Base-by-base conservation (phyloP, 2,329 filamentous ascomycete genomes). In the Geoglossum cookeanum region DNA sequence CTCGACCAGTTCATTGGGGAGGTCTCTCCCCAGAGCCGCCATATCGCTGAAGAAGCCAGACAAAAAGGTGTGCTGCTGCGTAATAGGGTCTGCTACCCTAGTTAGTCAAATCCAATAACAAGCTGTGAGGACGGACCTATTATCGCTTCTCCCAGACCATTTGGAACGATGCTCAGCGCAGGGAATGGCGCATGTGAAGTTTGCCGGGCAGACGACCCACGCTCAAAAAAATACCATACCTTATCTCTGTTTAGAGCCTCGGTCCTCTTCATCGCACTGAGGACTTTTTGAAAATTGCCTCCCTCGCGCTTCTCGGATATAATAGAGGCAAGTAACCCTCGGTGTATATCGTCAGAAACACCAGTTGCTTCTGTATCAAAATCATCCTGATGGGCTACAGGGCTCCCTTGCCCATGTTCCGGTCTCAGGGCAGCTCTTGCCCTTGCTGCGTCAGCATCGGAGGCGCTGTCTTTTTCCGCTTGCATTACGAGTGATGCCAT, bases 1-100 rank as follows among this genome's bases (percentile, higher is more conserved):
- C 15, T 75, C 63, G 55, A 87, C 74, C 0, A 88, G 64, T 57
- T 83, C 76, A 59, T 86, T 78, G 0, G 84, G 79, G 11, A 88
- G 65, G 2, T 65, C 66, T 8, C 9, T 51, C 6, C 55, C 35
- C 8, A 48, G 42, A 22, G n/a, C 11, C 15, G 78, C 69, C 13
- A 83, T 70, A 49, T 78, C 75, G 57, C 78, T 74, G 1, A 81
- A 74, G 58, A 84, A 69, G 1, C 84, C 84, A 22, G 79, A 81
- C 29, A 79, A 68, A 56, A 88, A 77, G 42, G 78, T 72, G 61
- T 81, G 77, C 57, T 78, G 72, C 55, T 83, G 75, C 44, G 72
- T 17, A 11, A 17, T 29, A 17, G 37, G 35, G 45, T 53, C 54
- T 57, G 37, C 30, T 32, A 22, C 17, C 30, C 42, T 22, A 9